These are phyloP conservation scores for Hymenoscyphus albidus DNA, from an alignment of 2,329 filamentous ascomycete genomes.

Conservation along the genomic window DNA sequence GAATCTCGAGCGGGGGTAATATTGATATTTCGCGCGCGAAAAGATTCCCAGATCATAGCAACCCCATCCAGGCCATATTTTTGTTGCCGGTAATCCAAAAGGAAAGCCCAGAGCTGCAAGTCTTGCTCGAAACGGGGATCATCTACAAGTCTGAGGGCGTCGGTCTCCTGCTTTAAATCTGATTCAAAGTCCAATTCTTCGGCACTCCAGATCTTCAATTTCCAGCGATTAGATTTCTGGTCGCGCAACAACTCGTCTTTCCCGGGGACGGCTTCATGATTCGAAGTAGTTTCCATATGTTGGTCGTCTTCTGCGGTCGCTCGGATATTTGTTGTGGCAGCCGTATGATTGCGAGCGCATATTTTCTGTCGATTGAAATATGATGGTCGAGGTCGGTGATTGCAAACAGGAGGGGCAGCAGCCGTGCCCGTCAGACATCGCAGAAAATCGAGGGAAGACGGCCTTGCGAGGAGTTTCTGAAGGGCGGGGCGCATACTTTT, in stretches of 20 bases:
- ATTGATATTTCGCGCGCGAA: constrained; percentile 30
- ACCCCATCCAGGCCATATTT: constrained; percentile 41
- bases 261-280: background rate
- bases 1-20: constrained; percentile 40
- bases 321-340: background rate
- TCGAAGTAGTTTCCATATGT: background rate
- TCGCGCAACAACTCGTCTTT: background rate
- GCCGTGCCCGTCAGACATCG: constrained; percentile 20
- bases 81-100: constrained; percentile 40
- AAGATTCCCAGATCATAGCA: constrained; percentile 41
- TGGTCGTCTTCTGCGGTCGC: background rate
- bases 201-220: constrained; percentile 15
- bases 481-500: constrained; percentile 30
- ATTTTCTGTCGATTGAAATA: background rate
- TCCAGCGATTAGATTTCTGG: constrained; percentile 16
- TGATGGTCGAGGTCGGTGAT: background rate
- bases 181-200: constrained; percentile 34
- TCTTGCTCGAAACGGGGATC: constrained; percentile 30
- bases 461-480: constrained; percentile 31
- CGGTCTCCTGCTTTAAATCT: constrained; percentile 22
- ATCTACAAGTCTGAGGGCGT: constrained; percentile 34
- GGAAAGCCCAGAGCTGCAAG: constrained; percentile 38
- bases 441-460: constrained; percentile 29
- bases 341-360: background rate
- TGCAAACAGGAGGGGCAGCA: background rate